These are phyloP conservation scores for Silene coronaria DNA, from an alignment of 179 eudicot genomes.

Conservation along the genomic window DNA sequence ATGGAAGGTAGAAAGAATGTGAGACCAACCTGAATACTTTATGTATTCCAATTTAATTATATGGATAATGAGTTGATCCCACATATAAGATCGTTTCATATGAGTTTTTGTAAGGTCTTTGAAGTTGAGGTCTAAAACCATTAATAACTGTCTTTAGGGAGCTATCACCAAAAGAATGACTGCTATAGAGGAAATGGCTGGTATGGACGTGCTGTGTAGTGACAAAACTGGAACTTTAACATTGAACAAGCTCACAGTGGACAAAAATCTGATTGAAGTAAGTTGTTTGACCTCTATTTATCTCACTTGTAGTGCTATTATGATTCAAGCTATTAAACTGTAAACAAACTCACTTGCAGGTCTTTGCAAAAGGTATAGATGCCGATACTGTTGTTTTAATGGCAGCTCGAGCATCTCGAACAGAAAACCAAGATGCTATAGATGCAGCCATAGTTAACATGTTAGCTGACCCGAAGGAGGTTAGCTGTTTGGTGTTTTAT, in stretches of 20 bases:
- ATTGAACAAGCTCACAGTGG: constrained; percentile 80
- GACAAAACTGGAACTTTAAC: constrained; percentile 91
- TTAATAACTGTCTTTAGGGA: constrained; percentile 43
- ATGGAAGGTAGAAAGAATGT: too few relatives aligned
- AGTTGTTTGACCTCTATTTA: constrained; percentile 6
- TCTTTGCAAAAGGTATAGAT: constrained; percentile 81
- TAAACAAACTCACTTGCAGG: constrained; percentile 30
- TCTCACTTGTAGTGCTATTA: background rate
- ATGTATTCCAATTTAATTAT: background rate
- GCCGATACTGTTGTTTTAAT: constrained; percentile 78
- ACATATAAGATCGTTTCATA: background rate
- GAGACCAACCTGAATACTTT: too few relatives aligned
- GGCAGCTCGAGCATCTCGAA: constrained; percentile 88
- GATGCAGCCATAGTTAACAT: constrained; percentile 81
- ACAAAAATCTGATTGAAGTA: constrained; percentile 80
- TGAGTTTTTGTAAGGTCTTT: constrained; percentile 10
- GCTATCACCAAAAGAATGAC: constrained; percentile 95
- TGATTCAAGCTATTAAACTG: background rate
- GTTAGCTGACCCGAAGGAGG: constrained; percentile 93
- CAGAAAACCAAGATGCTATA: constrained; percentile 86
- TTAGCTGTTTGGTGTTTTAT: constrained; percentile 19
- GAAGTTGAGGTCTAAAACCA: background rate
- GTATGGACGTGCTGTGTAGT: constrained; percentile 93
- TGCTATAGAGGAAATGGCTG: constrained; percentile 95
- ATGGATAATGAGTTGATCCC: background rate